Base-by-base conservation (phyloP, 495 filamentous ascomycete genomes). In the Aspergillus indologenus region DNA sequence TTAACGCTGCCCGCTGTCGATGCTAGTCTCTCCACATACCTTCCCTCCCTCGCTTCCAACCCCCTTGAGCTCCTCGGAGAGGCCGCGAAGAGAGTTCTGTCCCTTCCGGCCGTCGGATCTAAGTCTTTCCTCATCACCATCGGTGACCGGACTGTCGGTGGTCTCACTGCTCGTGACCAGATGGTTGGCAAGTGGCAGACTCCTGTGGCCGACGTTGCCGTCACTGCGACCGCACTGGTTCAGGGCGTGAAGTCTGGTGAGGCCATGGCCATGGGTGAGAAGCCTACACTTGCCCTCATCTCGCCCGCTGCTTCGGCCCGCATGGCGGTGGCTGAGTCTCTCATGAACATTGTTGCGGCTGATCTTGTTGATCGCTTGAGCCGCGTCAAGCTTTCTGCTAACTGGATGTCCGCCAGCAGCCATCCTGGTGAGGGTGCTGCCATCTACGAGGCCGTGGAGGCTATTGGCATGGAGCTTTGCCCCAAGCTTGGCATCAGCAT, bases 51-150 rank as follows among this genome's bases (percentile, higher is more conserved):
- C 54, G 65, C 78, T 1, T 74, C 82, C n/a, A 79, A 83, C 24
- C 61, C 60, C n/a, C 54, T 57, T 12, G 87, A 87, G 18, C 71
- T 96, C 5, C 68, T 98, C 7, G 74, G 78, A 29, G 85, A 91
- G 65, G 91, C 94, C 18, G 81, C 91, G 2, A 82, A 89, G 62
- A 78, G 91, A 60, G 90, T 98, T 1, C 84, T 98, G 47, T 83
- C 81, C 52, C 80, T 98, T 49, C 94, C 94, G 12, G 81, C 91
- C 21, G 94, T 98, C 20, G 94, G 90, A 9, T 96, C 92, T 17
- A 98, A 98, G 75, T 91, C 88, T 8, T 98, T 98, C 79, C 81
- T 98, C 14, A 97, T 98, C 65, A 97, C 94, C 2, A 98, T 98
- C 65, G 91, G 88, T 42, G 94, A 98, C 66, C 84, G 95, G 40